These are phyloP conservation scores for Stipa capillata DNA, from an alignment of 176 grass and related monocot genomes.

Conservation along the genomic window DNA sequence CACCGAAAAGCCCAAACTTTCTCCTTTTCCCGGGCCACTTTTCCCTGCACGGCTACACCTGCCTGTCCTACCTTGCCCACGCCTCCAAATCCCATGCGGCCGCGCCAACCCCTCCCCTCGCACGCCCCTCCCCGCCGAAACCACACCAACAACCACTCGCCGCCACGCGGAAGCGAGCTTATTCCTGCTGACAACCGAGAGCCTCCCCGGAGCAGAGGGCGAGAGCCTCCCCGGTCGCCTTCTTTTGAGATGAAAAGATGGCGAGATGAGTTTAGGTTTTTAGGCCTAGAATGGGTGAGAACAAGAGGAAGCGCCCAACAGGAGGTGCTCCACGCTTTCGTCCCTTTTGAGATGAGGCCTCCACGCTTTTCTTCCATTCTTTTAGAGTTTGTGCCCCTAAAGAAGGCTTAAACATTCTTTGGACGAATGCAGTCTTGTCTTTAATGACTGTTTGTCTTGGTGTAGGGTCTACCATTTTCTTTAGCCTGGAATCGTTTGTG, in stretches of 20 bases:
- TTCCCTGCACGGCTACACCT: conserved; percentile 4
- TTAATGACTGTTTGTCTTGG: conserved; percentile 27
- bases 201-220: conserved; percentile 47
- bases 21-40: neutral
- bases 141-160: conserved; percentile 9
- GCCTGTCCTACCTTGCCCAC: conserved; percentile 26
- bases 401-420: conserved; percentile 48
- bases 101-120: neutral
- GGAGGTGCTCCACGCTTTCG: conserved; percentile 54
- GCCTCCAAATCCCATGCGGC: neutral
- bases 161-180: conserved; percentile 19
- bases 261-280: neutral
- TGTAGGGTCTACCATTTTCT: conserved; percentile 19
- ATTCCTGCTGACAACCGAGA: conserved; percentile 66
- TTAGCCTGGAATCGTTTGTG: neutral
- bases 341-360: conserved; percentile 83
- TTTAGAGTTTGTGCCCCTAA: conserved; percentile 41
- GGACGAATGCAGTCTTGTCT: conserved; percentile 64
- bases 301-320: conserved; percentile 59
- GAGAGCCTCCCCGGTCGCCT: conserved; percentile 38
- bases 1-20: neutral
- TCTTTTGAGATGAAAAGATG: conserved; percentile 45
- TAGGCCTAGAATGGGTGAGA: conserved; percentile 15
- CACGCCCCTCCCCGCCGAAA: neutral
- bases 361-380: conserved; percentile 44